phyloP scores from a whole-genome alignment of 2,329 filamentous ascomycete species.

The Cyphellophora attinorum region DNA sequence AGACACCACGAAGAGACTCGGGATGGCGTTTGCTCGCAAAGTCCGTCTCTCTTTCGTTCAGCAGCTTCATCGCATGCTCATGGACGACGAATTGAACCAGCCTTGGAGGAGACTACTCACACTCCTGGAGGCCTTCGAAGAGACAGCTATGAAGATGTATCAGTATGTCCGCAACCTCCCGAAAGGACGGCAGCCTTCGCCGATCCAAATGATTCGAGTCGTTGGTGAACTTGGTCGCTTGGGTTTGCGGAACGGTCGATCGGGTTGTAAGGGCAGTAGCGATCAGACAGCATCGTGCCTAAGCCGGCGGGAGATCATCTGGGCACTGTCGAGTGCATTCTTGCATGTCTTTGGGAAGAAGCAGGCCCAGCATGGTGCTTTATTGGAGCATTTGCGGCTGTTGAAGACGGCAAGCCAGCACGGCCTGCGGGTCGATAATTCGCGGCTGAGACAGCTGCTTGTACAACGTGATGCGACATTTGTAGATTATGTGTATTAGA shows the following conservation, averaged over 20 bases:
- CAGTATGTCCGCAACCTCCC: conserved; percentile 53
- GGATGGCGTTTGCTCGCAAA: conserved; percentile 71
- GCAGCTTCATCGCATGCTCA: conserved; percentile 74
- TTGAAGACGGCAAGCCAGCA: conserved; percentile 22
- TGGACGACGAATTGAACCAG: conserved; percentile 71
- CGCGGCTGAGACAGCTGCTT: conserved; percentile 7
- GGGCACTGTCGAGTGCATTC: conserved; percentile 64
- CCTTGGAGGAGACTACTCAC: conserved; percentile 60
- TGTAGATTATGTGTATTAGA: conserved; percentile 16
- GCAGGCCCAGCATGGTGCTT: conserved; percentile 57
- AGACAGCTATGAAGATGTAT: conserved; percentile 67
- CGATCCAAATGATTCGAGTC: conserved; percentile 53
- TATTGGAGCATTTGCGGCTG: conserved; percentile 59
- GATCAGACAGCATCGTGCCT: too few relatives aligned
- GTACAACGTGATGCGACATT: conserved; percentile 9
- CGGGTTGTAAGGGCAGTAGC: too few relatives aligned
- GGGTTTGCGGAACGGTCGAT: too few relatives aligned
- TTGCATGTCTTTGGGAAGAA: conserved; percentile 55
- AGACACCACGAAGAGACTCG: conserved; percentile 62
- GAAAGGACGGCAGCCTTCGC: conserved; percentile 44
- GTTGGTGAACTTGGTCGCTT: conserved; percentile 50
- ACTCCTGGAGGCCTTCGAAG: conserved; percentile 62
- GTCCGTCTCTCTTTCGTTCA: conserved; percentile 67
- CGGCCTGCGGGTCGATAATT: conserved; percentile 10
- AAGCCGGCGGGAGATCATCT: conserved; percentile 49